Evolutionary conservation across 495 filamentous ascomycete genomes (phyloP), one percentile per base, ranked within the genome.

Genomic region (Aspergillus avenaceus): DNA sequence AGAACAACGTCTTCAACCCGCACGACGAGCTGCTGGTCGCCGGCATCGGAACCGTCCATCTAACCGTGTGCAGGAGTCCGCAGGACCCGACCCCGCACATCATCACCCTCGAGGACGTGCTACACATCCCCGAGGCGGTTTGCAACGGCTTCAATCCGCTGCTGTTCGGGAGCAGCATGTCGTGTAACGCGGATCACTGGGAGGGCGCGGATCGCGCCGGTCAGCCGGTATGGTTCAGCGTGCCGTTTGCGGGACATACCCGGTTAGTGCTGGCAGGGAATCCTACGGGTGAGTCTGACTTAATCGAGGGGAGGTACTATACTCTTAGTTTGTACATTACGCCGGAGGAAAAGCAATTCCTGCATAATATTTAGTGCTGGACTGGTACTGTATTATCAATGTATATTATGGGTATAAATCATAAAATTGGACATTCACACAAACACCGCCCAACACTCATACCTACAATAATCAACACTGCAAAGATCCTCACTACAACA

Each of bases 121-220:
- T 66, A 47, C 63, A 64, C 49, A 60, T 64, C 45, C 61, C 63
- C 4, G 56, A 57, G 14, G 63, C 63, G 0, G 40, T 64, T 8
- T 66, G 63, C 28, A 66, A 66, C 47, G 63, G 63, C 8, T 66
- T 66, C 25, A 63, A 59, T 34, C 56, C 58, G 37, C 14, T 63
- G 37, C 47, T 58, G 32, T 41, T 50, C n/a, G 63, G 63, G n/a
- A 60, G 52, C 37, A 59, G 56, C 21, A 58, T 59, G 54, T 56
- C 52, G 25, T 60, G 58, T 19, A 29, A 46, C 29, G 26, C 18
- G 23, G 55, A 56, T 22, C 41, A 12, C 29, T 64, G 61, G 61
- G 53, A 49, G 46, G 63, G 58, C 4, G 47, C 41, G 14, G 58
- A 62, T 51, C 22, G 49, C 2, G 9, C 5, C 3, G 58, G 61